Conservation (phyloP, 805 yeast genomes). For the Candida sakaeoensis region DNA sequence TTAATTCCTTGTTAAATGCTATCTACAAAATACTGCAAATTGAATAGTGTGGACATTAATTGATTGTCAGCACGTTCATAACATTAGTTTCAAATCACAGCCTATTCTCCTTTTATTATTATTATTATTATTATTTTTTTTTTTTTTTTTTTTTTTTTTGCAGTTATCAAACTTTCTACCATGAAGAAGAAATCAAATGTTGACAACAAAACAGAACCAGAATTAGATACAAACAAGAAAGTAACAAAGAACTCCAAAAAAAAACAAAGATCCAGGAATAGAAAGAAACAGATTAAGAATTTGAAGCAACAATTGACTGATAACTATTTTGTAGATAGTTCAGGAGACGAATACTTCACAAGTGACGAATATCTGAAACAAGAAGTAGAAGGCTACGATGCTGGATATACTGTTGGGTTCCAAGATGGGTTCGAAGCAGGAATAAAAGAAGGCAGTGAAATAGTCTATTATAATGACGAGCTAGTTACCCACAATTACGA, state of each 20-base stretch:
- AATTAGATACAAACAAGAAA: neutral
- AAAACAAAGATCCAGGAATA: neutral
- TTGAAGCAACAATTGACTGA: neutral
- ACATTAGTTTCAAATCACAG: too few relatives aligned
- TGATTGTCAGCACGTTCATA: too few relatives aligned
- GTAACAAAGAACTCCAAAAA: constrained; percentile 1
- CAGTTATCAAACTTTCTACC: neutral
- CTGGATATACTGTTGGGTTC: constrained; percentile 1
- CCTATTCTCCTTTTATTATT: too few relatives aligned
- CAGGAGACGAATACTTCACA: neutral
- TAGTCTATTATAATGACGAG: constrained; percentile 4
- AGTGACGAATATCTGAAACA: neutral
- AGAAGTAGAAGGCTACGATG: constrained; percentile 5
- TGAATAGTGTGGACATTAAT: too few relatives aligned
- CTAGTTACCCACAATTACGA: constrained; percentile 35
- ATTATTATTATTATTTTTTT: neutral
- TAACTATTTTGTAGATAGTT: constrained; percentile 1
- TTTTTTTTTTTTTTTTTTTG: neutral
- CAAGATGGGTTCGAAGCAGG: constrained; percentile 1
- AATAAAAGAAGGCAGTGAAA: neutral
- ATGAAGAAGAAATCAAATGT: neutral
- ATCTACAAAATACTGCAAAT: too few relatives aligned
- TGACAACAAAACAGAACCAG: neutral
- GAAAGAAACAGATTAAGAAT: neutral
- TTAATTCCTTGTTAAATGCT: too few relatives aligned